Evolutionary conservation across 2,329 filamentous ascomycete species (phyloP).

Genomic region (Pyrenophora tritici-repentis): DNA sequence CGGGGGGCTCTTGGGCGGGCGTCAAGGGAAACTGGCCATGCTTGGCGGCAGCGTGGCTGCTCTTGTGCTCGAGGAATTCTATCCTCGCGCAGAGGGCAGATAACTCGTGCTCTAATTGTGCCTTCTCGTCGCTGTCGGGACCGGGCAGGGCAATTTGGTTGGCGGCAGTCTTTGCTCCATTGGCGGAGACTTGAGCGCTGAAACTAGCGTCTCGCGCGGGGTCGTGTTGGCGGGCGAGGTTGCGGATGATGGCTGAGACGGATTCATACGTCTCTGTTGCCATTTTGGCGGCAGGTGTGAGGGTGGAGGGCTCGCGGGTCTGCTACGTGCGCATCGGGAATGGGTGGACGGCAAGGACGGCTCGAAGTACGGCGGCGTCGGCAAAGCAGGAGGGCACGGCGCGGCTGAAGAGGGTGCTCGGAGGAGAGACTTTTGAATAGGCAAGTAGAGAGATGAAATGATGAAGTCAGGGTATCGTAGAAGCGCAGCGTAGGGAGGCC

Average conservation of each 20-base stretch:
- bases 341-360: constrained; percentile 3
- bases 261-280: constrained; percentile 46
- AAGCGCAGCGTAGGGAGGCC: constrained; percentile 8
- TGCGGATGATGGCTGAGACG: constrained; percentile 52
- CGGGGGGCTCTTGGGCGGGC: constrained; percentile 68
- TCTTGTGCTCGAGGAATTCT: constrained; percentile 80
- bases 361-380: background rate
- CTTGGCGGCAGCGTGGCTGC: constrained; percentile 65
- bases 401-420: constrained; percentile 1
- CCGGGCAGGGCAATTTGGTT: constrained; percentile 78
- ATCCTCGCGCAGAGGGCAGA: constrained; percentile 77
- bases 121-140: constrained; percentile 74
- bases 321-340: constrained; percentile 46
- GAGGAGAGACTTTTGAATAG: constrained; percentile 1
- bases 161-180: constrained; percentile 21
- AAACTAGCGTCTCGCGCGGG: constrained; percentile 52
- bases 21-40: constrained; percentile 72
- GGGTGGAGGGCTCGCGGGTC: constrained; percentile 28
- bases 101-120: constrained; percentile 80
- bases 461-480: constrained; percentile 10
- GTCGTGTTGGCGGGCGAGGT: constrained; percentile 55
- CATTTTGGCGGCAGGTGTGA: constrained; percentile 32
- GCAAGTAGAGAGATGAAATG: constrained; percentile 2
- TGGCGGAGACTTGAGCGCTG: constrained; percentile 49
- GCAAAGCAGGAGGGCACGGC: background rate